phyloP scores from a whole-genome alignment of 345 rosid genomes.

The Barbarea vulgaris region DNA sequence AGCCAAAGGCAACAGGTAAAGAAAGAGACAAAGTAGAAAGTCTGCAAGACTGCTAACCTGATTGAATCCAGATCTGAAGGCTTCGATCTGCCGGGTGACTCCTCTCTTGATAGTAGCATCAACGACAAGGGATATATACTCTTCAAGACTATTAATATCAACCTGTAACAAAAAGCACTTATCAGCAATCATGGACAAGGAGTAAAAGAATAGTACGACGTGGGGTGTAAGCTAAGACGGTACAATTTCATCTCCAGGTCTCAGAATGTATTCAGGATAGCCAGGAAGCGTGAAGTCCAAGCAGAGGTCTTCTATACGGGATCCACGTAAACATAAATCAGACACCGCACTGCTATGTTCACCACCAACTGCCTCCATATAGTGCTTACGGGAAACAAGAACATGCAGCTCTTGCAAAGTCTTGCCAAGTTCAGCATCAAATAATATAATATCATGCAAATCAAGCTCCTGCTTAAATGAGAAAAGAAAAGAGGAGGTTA shows the following conservation, averaged over 20 bases:
- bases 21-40: neutral
- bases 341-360: slow-evolving; percentile 43
- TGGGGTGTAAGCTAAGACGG: slow-evolving; percentile 13
- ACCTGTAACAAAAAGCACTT: slow-evolving; percentile 53
- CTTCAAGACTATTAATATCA: slow-evolving; percentile 77
- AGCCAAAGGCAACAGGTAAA: slow-evolving; percentile 6
- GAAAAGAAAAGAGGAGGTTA: slow-evolving; percentile 8
- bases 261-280: slow-evolving; percentile 81
- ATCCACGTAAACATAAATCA: slow-evolving; percentile 64
- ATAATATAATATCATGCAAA: slow-evolving; percentile 76
- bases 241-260: slow-evolving; percentile 86
- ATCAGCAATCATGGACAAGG: slow-evolving; percentile 25
- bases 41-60: slow-evolving; percentile 56
- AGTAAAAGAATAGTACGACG: slow-evolving; percentile 8
- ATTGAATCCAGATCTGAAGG: slow-evolving; percentile 92
- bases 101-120: slow-evolving; percentile 93
- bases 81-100: slow-evolving; percentile 79
- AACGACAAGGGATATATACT: slow-evolving; percentile 78
- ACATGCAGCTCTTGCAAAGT: slow-evolving; percentile 77
- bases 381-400: slow-evolving; percentile 77
- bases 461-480: slow-evolving; percentile 82
- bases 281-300: slow-evolving; percentile 96
- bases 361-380: slow-evolving; percentile 55
- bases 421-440: slow-evolving; percentile 90
- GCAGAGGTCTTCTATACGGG: slow-evolving; percentile 77